Conservation (phyloP, 192 early-diverging fungal species). For the Lobulomyces angularis region DNA sequence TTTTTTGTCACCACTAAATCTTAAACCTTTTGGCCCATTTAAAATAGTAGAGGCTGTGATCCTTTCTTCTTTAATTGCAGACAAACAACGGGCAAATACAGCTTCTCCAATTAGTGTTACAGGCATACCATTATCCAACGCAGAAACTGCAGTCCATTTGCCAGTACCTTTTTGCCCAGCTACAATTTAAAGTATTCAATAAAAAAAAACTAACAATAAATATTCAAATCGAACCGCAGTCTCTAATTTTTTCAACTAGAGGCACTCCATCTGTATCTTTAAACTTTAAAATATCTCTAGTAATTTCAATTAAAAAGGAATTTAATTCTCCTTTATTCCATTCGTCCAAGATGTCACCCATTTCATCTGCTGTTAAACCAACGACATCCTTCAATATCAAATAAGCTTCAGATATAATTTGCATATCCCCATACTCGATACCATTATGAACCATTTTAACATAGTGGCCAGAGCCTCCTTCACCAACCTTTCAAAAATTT, state of each 20-base stretch:
- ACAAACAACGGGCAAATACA: slow-evolving; percentile 93
- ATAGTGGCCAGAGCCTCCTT: slow-evolving; percentile 93
- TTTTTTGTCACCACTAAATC: slow-evolving; percentile 77
- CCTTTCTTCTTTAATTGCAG: slow-evolving; percentile 93
- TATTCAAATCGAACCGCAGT: slow-evolving; percentile 71
- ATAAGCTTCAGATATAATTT: slow-evolving; percentile 95
- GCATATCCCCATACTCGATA: slow-evolving; percentile 99
- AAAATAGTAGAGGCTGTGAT: slow-evolving; percentile 78
- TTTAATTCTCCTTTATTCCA: slow-evolving; percentile 98
- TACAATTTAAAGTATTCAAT: not conserved
- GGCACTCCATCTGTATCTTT: slow-evolving; percentile 79
- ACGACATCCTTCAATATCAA: slow-evolving; percentile 82
- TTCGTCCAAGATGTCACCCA: slow-evolving; percentile 73
- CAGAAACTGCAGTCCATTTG: slow-evolving; percentile 95
- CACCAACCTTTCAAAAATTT: too few species aligned
- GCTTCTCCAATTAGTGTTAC: slow-evolving; percentile 97
- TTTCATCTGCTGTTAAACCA: slow-evolving; percentile 69
- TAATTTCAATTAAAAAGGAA: slow-evolving; percentile 95
- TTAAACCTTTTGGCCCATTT: slow-evolving; percentile 49
- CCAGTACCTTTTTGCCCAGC: slow-evolving; percentile 71
- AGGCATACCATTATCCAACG: slow-evolving; percentile 89
- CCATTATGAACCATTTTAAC: slow-evolving; percentile 99
- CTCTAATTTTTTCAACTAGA: slow-evolving; percentile 87
- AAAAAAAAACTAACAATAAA: slow-evolving; percentile 3
- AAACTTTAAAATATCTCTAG: slow-evolving; percentile 82